Base-by-base conservation (phyloP, 163 green algal genomes). In the Scenedesmus sp. region DNA sequence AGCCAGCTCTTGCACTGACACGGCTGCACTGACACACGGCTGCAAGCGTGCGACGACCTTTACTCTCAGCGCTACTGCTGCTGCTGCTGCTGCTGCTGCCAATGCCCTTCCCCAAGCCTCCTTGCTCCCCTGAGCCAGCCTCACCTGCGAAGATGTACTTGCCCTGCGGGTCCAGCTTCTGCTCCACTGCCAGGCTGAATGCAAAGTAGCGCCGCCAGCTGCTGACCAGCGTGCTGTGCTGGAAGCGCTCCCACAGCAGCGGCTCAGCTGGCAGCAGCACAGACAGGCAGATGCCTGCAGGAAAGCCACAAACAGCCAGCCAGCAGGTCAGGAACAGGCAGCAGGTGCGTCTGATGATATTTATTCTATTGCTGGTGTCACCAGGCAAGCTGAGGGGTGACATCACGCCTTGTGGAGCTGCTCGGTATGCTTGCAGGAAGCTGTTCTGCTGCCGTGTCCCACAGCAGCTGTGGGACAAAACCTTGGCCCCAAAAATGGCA, bases 141-240 rank as follows among this genome's bases (percentile, higher is more conserved):
- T 62, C 55, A 92, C 88, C 88, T 92, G 88, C 88, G 85, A 92
- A 89, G 46, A 92, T 82, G 64, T 89, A 92, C 13, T 60, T 67
- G 6, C 88, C 82, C 12, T 64, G 7, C 34, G 26, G 88, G 23
- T 92, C 81, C 34, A 89, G 82, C 81, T 89, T 84, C 10, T 83
- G 62, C 20, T 92, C 66, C n/a, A 86, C 9, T 56, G 59, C 88
- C 34, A 92, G 12, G 88, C 81, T 88, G 64, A 92, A 92, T 5
- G 74, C 18, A 34, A 92, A 92, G 88, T 92, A 92, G 9, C 88
- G 34, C 12, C 88, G 81, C 81, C 88, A 92, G 46, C 52, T 73
- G n/a, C 52, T 86, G 13, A 92, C 79, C 23, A 92, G 64, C 59
- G 88, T 92, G 62, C 52, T 73, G 60, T 83, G 81, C 88, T 92